Evolutionary conservation across 2,329 filamentous ascomycete species (phyloP), one percentile per base, ranked within the genome.

Genomic region (Exutisphaerella laricina): DNA sequence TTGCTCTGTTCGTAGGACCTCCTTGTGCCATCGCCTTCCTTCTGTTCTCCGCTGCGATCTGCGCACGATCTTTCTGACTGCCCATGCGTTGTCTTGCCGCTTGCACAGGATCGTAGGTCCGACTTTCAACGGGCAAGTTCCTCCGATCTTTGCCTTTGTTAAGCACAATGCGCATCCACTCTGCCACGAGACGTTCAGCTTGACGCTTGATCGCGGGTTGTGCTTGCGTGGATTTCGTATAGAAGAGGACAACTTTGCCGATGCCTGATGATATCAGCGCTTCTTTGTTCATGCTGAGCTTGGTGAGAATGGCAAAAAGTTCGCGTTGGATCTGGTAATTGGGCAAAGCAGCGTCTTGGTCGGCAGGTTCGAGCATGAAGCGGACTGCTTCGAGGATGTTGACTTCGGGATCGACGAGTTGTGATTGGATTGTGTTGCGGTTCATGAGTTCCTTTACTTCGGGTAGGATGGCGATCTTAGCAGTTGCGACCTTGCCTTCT

Each of bases 281-380:
- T 57, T 97, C 92, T 62, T 96, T 96, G 62, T 88, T 85, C 53
- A 97, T 88, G 4, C 88, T 88, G 4, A 97, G 75, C 58, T 80
- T 82, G 13, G 77, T 78, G 26, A 98, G 74, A 17, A 87, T 84
- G 18, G 79, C 78, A 64, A 98, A 92, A 31, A 98, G 79, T 63
- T 97, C 89, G 49, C 89, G 87, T 70, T 98, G 92, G 54, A 98
- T 97, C 62, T 92, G 92, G 70, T 96, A 98, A 21, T 92, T 90
- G 0, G 92, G 92, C 37, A 98, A 76, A 48, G 87, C 90, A 44
- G 90, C 92, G 61, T 97, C 90, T 45, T 58, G 53, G 57, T 90
- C 88, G 33, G 97, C 77, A 1, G 92, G 92, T 64, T 98, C 92
- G 16, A 98, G 78, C 75, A 97, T 97, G 75, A 94, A 97, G 62